Conservation (phyloP, 1,284 basidiomycete genomes). For the Marasmius tenuissimus region DNA sequence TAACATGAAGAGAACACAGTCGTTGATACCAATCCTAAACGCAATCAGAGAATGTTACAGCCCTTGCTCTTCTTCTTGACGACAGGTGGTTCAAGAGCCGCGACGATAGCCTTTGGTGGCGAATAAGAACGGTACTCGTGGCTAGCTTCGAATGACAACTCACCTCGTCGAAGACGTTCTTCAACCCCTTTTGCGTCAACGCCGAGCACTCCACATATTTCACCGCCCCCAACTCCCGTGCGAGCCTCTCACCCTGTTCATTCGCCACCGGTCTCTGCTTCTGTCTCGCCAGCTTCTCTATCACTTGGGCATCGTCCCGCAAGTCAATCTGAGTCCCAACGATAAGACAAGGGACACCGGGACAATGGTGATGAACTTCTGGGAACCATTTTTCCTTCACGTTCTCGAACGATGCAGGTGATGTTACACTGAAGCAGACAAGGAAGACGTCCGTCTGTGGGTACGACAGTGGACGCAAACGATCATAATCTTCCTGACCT, state of each 20-base stretch:
- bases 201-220: slow-evolving; percentile 99
- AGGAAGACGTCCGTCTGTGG: slow-evolving; percentile 99
- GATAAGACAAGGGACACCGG: slow-evolving; percentile 98
- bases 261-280: slow-evolving; percentile 91
- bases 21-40: background rate
- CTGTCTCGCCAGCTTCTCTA: slow-evolving; percentile 94
- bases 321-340: slow-evolving; percentile 99
- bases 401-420: slow-evolving; percentile 99
- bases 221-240: slow-evolving; percentile 94
- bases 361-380: slow-evolving; percentile 99
- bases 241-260: slow-evolving; percentile 92
- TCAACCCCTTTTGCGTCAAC: slow-evolving; percentile 97
- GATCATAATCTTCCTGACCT: slow-evolving; percentile 99
- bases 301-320: slow-evolving; percentile 89
- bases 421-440: slow-evolving; percentile 99
- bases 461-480: slow-evolving; percentile 97
- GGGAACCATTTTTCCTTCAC: slow-evolving; percentile 99
- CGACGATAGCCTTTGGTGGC: slow-evolving; percentile 85
- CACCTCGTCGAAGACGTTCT: slow-evolving; percentile 99
- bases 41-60: slow-evolving; percentile 11
- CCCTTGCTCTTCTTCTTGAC: slow-evolving; percentile 11
- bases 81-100: slow-evolving; percentile 47
- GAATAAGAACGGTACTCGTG: slow-evolving; percentile 13
- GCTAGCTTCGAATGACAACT: slow-evolving; percentile 29
- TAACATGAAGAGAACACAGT: background rate